These are phyloP conservation scores for Wickerhamiella musiphila DNA, from an alignment of 805 yeast genomes.

Conservation along the genomic window DNA sequence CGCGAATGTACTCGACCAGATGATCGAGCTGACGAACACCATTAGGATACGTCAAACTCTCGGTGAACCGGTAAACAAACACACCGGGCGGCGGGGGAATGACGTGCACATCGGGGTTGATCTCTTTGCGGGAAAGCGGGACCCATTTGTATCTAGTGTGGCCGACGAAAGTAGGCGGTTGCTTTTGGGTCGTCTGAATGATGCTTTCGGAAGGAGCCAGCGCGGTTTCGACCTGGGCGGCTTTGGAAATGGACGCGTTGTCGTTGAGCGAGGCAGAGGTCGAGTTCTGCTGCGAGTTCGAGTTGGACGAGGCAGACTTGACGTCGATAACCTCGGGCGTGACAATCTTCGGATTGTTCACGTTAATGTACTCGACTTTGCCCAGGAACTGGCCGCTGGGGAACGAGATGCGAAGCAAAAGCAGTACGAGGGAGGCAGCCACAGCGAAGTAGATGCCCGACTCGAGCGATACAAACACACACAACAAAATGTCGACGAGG, in stretches of 20 bases:
- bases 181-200: background rate
- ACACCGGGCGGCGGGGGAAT: conserved; percentile 83
- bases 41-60: conserved; percentile 69
- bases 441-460: conserved; percentile 83
- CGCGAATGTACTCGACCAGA: conserved; percentile 49
- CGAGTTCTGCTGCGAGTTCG: background rate
- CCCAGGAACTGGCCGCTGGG: conserved; percentile 78
- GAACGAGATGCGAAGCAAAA: conserved; percentile 58
- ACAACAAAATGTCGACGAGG: conserved; percentile 50
- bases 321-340: conserved; percentile 16
- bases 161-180: background rate
- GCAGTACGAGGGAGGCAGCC: conserved; percentile 60
- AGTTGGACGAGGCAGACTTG: conserved; percentile 11
- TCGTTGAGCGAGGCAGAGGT: conserved; percentile 2
- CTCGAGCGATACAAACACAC: conserved; percentile 68
- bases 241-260: conserved; percentile 1
- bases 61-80: conserved; percentile 66
- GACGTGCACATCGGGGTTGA: conserved; percentile 42
- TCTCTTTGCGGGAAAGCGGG: conserved; percentile 24
- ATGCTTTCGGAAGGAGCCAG: background rate
- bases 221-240: conserved; percentile 1
- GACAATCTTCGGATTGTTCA: conserved; percentile 34
- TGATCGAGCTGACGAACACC: conserved; percentile 54
- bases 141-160: conserved; percentile 18
- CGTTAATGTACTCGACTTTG: conserved; percentile 51